These are phyloP conservation scores for Podaxis sp. DNA, from an alignment of 768 basidiomycete genomes.

Conservation along the genomic window DNA sequence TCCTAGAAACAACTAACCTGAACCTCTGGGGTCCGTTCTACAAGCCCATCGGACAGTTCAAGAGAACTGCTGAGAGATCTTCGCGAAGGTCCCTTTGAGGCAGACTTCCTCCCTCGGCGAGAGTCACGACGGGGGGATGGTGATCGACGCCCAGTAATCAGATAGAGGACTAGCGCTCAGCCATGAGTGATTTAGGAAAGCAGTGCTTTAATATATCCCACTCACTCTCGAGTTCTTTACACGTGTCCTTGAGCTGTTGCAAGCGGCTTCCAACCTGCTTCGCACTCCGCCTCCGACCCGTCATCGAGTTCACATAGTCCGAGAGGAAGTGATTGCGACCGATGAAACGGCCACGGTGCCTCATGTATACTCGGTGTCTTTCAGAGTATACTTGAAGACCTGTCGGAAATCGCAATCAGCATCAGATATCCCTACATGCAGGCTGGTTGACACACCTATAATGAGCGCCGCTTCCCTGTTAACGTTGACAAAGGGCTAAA, in stretches of 20 bases:
- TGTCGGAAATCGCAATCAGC: conserved; percentile 18
- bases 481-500: neutral
- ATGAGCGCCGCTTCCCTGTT: conserved; percentile 60
- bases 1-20: neutral
- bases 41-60: neutral
- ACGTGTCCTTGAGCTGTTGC: conserved; percentile 72
- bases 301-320: conserved; percentile 61
- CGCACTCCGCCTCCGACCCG: conserved; percentile 62
- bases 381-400: conserved; percentile 64
- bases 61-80: conserved; percentile 1
- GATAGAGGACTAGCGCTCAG: neutral
- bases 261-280: conserved; percentile 79
- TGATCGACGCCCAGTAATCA: conserved; percentile 6
- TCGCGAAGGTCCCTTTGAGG: neutral
- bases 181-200: neutral
- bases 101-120: neutral
- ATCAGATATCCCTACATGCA: neutral
- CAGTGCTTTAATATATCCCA: neutral
- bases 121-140: conserved; percentile 2
- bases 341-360: conserved; percentile 65
- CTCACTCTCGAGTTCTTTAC: conserved; percentile 32
- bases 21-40: neutral
- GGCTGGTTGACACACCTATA: conserved; percentile 41
- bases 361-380: conserved; percentile 57
- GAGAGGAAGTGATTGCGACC: conserved; percentile 78